Evolutionary conservation across 2,329 filamentous ascomycete genomes (phyloP), one percentile per base, ranked within the genome.

Genomic region (Hypoxylon sp.): DNA sequence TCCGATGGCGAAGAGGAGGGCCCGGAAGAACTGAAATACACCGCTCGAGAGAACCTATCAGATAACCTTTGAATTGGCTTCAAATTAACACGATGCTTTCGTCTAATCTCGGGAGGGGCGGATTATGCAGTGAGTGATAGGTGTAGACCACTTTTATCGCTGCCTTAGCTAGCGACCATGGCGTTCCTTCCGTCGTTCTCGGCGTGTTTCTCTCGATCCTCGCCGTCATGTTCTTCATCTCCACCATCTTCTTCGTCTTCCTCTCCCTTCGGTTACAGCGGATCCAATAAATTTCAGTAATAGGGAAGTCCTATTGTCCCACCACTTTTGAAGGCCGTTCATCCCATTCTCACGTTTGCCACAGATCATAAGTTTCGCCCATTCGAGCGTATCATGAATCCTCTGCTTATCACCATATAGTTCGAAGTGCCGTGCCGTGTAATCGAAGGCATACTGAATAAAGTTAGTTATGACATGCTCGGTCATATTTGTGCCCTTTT

Each of bases 291-390:
- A 26, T 3, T 47, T 28, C n/a, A 44, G 11, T 6, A 61, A 20
- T 11, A 2, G 0, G 8, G 15, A 34, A 20, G 2, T 46, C 26
- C 39, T 2, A 4, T 11, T 11, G 7, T 44, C n/a, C 51, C 44
- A 60, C 50, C 50, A 56, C 24, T 53, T 13, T 17, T 44, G 44
- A 20, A 34, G 8, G 11, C 7, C 30, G 7, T 52, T 41, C 48
- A 56, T 48, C 10, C 28, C 46, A n/a, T 39, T 37, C 50, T 32
- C 47, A 11, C 37, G n/a, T 30, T 41, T 46, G 10, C 20, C 41
- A 39, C 19, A 22, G 20, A 48, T 13, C 10, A 30, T 22, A 17
- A 20, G 6, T n/a, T 22, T 26, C 24, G 41, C 32, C 59, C 59
- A 57, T 11, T 37, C 44, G 11, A 52, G 11, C 4, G 20, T 39